A percentile compares a stretch with the other conserved stretches of the same genome.
phyloP scores from a whole-genome alignment of 805 yeast genomes.

The Crinitomyces ghanaensis region DNA sequence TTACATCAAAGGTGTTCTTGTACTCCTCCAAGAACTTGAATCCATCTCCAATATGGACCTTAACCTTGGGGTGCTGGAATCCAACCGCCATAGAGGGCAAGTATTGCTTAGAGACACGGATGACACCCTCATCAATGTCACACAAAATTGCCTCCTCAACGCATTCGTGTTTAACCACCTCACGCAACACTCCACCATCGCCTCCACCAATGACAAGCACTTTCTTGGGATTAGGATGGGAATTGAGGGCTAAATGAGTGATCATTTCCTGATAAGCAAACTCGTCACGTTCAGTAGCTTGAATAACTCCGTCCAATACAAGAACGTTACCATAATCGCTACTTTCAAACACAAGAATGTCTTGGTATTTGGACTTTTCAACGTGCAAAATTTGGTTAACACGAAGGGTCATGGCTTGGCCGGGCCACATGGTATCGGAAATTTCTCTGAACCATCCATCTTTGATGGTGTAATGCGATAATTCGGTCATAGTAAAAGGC shows the following conservation, averaged over 20 bases:
- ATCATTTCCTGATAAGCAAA: constrained; percentile 92
- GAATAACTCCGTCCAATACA: constrained; percentile 81
- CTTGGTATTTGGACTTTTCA: constrained; percentile 64
- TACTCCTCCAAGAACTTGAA: constrained; percentile 53
- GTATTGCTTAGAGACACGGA: constrained; percentile 55
- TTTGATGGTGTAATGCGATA: constrained; percentile 25
- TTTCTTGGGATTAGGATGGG: constrained; percentile 62
- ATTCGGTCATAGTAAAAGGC: constrained; percentile 15
- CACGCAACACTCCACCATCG: constrained; percentile 90
- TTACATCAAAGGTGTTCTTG: constrained; percentile 55
- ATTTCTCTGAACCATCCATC: constrained; percentile 79
- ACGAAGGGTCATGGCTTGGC: constrained; percentile 66
- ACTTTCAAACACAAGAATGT: constrained; percentile 64
- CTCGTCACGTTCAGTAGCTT: constrained; percentile 87
- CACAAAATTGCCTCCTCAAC: constrained; percentile 59
- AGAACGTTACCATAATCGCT: constrained; percentile 74
- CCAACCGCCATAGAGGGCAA: constrained; percentile 66
- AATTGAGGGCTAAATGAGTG: constrained; percentile 67
- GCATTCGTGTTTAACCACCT: constrained; percentile 62
- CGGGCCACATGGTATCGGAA: constrained; percentile 65
- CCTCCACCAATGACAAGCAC: constrained; percentile 93
- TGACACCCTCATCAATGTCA: constrained; percentile 83
- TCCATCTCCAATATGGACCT: constrained; percentile 68
- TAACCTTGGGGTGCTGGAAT: constrained; percentile 52
- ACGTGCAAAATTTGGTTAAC: constrained; percentile 57